These are phyloP conservation scores for Sungouiozyma intestinalis DNA, from an alignment of 805 yeast genomes.

Conservation along the genomic window DNA sequence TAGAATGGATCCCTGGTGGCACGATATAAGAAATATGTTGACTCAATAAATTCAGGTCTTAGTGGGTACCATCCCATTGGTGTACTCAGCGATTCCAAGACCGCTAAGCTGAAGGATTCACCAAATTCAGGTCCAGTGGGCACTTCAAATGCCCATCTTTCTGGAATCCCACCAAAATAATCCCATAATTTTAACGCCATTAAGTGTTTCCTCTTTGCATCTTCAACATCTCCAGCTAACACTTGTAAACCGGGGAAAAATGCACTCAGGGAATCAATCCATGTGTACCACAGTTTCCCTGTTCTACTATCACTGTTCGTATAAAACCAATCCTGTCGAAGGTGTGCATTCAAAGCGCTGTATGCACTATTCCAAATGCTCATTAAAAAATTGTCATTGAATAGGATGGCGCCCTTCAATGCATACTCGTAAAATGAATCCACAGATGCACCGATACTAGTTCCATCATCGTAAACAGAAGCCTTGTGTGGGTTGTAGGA, in stretches of 20 bases:
- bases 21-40: constrained; percentile 70
- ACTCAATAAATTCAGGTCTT: constrained; percentile 86
- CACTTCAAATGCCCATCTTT: constrained; percentile 55
- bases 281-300: constrained; percentile 43
- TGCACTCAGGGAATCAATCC: constrained; percentile 84
- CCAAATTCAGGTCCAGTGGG: neutral
- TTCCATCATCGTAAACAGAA: constrained; percentile 44
- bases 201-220: constrained; percentile 52
- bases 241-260: constrained; percentile 85
- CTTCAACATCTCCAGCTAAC: constrained; percentile 59
- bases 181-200: constrained; percentile 71
- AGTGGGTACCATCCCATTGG: constrained; percentile 83
- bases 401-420: constrained; percentile 61
- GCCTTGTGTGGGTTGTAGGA: constrained; percentile 52
- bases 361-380: constrained; percentile 54
- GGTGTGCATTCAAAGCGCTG: constrained; percentile 44
- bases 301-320: constrained; percentile 44
- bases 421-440: constrained; percentile 90
- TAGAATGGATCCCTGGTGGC: constrained; percentile 84
- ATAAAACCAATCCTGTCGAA: constrained; percentile 42
- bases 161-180: constrained; percentile 73
- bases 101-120: neutral
- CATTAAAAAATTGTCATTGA: constrained; percentile 45
- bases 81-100: constrained; percentile 1
- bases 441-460: constrained; percentile 85